These are phyloP conservation scores for Physcia stellaris DNA, from an alignment of 495 filamentous ascomycete species.

Conservation along the genomic window DNA sequence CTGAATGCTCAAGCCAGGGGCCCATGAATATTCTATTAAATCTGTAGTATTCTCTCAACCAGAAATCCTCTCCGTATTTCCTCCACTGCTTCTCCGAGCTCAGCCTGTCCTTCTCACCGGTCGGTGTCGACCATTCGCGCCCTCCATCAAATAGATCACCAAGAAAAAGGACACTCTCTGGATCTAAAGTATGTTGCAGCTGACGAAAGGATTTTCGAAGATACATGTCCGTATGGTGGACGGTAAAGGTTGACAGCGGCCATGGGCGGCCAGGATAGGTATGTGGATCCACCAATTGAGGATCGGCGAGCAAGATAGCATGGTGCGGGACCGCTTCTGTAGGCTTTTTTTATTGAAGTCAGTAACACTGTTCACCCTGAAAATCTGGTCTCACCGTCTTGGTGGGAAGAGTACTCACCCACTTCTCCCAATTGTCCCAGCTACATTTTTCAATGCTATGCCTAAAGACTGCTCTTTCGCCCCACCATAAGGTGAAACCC, in stretches of 20 bases:
- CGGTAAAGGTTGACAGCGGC: slow-evolving; percentile 67
- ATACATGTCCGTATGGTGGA: slow-evolving; percentile 78
- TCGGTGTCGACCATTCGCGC: slow-evolving; percentile 73
- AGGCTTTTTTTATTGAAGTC: slow-evolving; percentile 36
- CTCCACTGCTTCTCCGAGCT: slow-evolving; percentile 61
- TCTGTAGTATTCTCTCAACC: slow-evolving; percentile 68
- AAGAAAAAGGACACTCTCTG: slow-evolving; percentile 77
- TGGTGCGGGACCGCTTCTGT: slow-evolving; percentile 65
- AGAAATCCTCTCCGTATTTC: slow-evolving; percentile 62
- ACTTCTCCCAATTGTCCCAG: slow-evolving; percentile 83
- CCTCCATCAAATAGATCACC: slow-evolving; percentile 96
- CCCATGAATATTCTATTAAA: slow-evolving; percentile 69
- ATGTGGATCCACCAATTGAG: slow-evolving; percentile 95
- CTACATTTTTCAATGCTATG: slow-evolving; percentile 53
- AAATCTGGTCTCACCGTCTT: no score
- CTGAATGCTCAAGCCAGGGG: slow-evolving; percentile 31
- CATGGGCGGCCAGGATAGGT: slow-evolving; percentile 90
- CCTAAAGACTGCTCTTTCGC: slow-evolving; percentile 66
- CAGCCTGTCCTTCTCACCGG: slow-evolving; percentile 24
- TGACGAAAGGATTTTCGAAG: slow-evolving; percentile 62
- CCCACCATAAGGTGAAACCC: slow-evolving; percentile 73
- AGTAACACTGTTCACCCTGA: no score
- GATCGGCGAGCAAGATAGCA: slow-evolving; percentile 81
- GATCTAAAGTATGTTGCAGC: slow-evolving; percentile 54
- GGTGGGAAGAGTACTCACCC: slow-evolving; percentile 67